Base-by-base conservation (phyloP, 2,329 filamentous ascomycete genomes). In the Paecilomyces variotii region DNA sequence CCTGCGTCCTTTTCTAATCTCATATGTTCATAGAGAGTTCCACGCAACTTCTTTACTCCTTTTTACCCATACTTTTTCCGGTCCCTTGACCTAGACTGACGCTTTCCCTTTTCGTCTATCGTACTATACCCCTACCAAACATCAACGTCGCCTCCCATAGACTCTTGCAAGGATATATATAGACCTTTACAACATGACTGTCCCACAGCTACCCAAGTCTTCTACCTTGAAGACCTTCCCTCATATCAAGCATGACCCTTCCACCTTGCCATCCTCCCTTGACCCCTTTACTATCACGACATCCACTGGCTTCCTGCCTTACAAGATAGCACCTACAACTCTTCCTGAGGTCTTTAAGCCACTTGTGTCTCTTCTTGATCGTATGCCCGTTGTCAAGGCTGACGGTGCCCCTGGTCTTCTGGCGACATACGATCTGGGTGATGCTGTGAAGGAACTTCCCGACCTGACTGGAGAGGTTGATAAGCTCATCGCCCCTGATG, bases 361-460 rank as follows among this genome's bases (percentile, higher is more conserved):
- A 3, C 80, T 96, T 34, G 86, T 90, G 72, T 84, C 84, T 26
- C 80, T 96, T 61, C 81, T 93, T 32, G 80, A 85, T 60, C 84
- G 86, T 60, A 90, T 94, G 84, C 90, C 92, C 27, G 87, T 96
- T 72, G 84, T 84, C 76, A 94, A 84, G 55, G 75, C 82, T 7
- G 84, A 87, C 60, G 91, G 91, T 1, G 79, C 81, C 35, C 87
- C 90, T 0, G 92, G 92, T 24, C 82, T 96, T 5, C 83, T 97
- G 54, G 90, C 90, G 24, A 81, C 79, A 11, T 87, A 84, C 71
- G 81, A 83, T 67, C 84, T 97, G 12, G 92, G 91, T 12, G 85
- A 87, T 45, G 83, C 85, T n/a, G 85, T 96, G 53, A 77, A 87
- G 62, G 85, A 86, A 62, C 82, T 97, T 54, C 88, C 90, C 14